Evolutionary conservation across 306 rosid genomes (phyloP).

Genomic region (Glycine tomentella): DNA sequence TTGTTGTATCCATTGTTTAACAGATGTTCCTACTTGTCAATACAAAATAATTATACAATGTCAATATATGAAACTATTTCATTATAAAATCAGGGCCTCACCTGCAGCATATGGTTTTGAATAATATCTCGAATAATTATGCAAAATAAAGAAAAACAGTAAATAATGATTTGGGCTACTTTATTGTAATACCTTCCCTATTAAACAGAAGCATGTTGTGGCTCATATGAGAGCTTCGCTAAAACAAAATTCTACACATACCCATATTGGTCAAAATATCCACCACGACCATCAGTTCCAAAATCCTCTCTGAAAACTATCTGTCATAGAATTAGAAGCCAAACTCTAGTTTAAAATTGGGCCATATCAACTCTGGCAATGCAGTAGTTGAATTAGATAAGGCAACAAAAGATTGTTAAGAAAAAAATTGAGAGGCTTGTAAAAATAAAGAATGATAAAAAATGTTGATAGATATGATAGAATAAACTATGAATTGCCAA

Average conservation of each 20-base stretch:
- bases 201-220: no score
- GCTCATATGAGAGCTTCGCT: slow-evolving; percentile 21
- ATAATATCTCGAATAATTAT: slow-evolving; percentile 86
- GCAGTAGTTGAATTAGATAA: slow-evolving; percentile 22
- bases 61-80: no score
- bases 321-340: slow-evolving; percentile 51
- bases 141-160: slow-evolving; percentile 42
- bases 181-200: no score
- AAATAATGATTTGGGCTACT: slow-evolving; percentile 32
- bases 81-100: no score
- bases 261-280: slow-evolving; percentile 94
- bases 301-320: slow-evolving; percentile 95
- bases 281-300: slow-evolving; percentile 93
- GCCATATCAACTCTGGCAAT: slow-evolving; percentile 15
- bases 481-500: slow-evolving; percentile 20
- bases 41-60: no score
- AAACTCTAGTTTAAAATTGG: slow-evolving; percentile 1
- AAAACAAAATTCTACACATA: slow-evolving; percentile 48
- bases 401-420: slow-evolving; percentile 12
- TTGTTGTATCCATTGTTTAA: no score
- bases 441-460: not conserved
- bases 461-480: slow-evolving; percentile 18
- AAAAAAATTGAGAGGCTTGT: not conserved
- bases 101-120: no score
- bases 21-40: no score